phyloP scores from a whole-genome alignment of 1,284 basidiomycete genomes.

The Ustilago lituana region DNA sequence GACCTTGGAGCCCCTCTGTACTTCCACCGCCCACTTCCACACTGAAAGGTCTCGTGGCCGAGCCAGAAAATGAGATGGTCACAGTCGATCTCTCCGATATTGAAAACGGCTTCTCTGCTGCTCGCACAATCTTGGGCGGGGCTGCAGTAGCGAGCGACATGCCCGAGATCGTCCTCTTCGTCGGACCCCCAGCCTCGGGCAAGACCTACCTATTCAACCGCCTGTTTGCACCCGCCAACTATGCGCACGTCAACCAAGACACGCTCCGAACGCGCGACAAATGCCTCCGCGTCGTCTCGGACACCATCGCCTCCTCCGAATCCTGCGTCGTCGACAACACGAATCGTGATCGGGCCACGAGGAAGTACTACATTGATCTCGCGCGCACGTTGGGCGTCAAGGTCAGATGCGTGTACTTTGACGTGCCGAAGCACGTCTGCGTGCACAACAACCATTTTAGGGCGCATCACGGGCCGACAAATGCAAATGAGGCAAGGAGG shows the following conservation, averaged over 20 bases:
- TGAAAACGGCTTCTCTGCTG: not conserved
- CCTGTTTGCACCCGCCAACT: conserved; percentile 77
- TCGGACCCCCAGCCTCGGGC: conserved; percentile 85
- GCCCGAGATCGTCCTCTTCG: conserved; percentile 79
- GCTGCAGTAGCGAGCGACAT: too few species aligned
- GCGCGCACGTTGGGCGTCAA: conserved; percentile 8
- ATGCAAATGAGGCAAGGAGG: conserved; percentile 9
- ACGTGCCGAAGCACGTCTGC: conserved; percentile 22
- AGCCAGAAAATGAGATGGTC: conserved; percentile 22
- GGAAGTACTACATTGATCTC: conserved; percentile 48
- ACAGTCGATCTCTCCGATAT: conserved; percentile 12
- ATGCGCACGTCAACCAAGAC: conserved; percentile 70
- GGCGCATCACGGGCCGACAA: conserved; percentile 18
- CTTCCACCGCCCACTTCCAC: not conserved
- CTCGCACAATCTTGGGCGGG: conserved; percentile 3
- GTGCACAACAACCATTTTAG: conserved; percentile 51
- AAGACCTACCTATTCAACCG: conserved; percentile 82
- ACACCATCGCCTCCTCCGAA: conserved; percentile 71
- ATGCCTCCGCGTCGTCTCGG: conserved; percentile 76
- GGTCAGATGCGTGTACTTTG: conserved; percentile 46
- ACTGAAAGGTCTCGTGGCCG: conserved; percentile 15
- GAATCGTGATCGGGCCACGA: conserved; percentile 44
- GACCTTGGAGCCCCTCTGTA: conserved; percentile 28
- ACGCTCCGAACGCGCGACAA: conserved; percentile 77
- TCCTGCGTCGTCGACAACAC: conserved; percentile 60